Base-by-base conservation (phyloP, 345 rosid species). In the Litchi chinensis region DNA sequence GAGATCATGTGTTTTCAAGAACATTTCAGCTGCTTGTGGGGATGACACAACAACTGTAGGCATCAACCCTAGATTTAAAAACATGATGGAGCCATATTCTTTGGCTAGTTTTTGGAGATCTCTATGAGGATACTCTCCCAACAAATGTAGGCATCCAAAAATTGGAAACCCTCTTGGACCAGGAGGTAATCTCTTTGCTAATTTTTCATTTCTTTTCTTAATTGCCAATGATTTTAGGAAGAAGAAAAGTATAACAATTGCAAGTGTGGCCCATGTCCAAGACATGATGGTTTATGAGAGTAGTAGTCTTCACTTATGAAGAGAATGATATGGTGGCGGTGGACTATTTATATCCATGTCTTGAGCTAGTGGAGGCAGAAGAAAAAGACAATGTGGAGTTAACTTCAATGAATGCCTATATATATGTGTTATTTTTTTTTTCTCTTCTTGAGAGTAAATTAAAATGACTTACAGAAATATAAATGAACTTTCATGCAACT, bases 41-140 rank as follows among this genome's bases (percentile, higher is more conserved):
- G 91, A 85, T 0, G 90, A 89, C 18, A 80, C 87, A 2, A 82
- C 78, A 16, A 86, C 62, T 1, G 88, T 46, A 3, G 87, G 83
- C 22, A 83, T 57, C n/a, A 65, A 5, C 48, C 90, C 85, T 10
- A 87, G 40, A 2, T 80, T 82, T 12, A 88, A 24, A 76, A 71
- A 65, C 90, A 86, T 84, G 69, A 87, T 81, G 19, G 92, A 81
- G 5, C 92, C 88, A 54, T 89, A 85, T n/a, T 75, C 77, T 26
- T 81, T 8, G 5, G 92, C 77, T 6, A 87, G 73, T 7, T 18
- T 8, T 12, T 79, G 85, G 44, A 89, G 83, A 43, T 77, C 84
- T 13, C 59, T 81, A 74, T 83, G 90, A 16, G 90, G 86, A 15
- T 50, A 39, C 21, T 83, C 7, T 0, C 90, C 90, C 26, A 86